phyloP scores from a whole-genome alignment of 2,329 filamentous ascomycete genomes.

The Grosmannia clavigera region DNA sequence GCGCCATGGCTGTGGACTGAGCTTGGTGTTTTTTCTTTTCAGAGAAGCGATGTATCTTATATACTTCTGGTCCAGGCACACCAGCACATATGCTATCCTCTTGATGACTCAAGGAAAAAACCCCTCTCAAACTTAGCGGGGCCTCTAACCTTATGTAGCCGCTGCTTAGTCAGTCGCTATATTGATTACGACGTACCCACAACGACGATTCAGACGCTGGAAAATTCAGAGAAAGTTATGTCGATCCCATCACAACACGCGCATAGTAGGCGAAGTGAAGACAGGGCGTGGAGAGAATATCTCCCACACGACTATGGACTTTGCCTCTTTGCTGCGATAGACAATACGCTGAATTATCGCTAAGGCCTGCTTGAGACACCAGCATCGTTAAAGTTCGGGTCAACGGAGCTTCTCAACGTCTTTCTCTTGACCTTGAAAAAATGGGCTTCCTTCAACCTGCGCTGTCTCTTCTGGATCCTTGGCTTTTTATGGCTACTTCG shows the following conservation, averaged over 20 bases:
- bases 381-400: no score
- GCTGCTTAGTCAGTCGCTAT: no score
- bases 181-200: no score
- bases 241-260: no score
- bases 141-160: no score
- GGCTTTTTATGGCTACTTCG: slow-evolving; percentile 38
- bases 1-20: slow-evolving; percentile 34
- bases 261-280: not conserved
- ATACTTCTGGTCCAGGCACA: not conserved
- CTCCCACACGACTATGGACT: not conserved
- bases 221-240: no score
- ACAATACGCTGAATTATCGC: not conserved
- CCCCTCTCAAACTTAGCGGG: no score
- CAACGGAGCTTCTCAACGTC: not conserved
- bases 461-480: slow-evolving; percentile 31
- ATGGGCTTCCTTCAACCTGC: slow-evolving; percentile 10
- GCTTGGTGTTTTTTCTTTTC: not conserved
- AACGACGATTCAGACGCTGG: no score
- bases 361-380: not conserved
- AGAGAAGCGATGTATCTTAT: not conserved
- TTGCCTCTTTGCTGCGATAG: not conserved
- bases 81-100: not conserved
- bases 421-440: not conserved
- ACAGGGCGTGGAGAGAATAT: not conserved
- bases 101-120: no score